Conservation (phyloP, 2,329 filamentous ascomycete species). For the Fusarium lyarnte region DNA sequence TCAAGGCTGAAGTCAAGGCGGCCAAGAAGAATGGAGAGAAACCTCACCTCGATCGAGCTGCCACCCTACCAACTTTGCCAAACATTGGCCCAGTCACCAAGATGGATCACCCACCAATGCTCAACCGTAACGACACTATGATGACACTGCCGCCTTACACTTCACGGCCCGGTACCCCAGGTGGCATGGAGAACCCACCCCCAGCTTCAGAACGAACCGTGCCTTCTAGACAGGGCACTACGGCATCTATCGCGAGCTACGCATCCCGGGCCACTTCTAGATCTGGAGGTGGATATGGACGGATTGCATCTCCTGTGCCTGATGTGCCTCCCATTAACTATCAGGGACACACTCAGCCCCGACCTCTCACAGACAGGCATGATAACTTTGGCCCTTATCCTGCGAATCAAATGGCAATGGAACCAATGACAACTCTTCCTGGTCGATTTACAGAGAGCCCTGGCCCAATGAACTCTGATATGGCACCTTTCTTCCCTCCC, state of each 20-base stretch:
- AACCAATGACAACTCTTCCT: slow-evolving; percentile 21
- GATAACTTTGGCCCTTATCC: slow-evolving; percentile 43
- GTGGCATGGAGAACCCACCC: slow-evolving; percentile 61
- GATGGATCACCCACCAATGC: slow-evolving; percentile 66
- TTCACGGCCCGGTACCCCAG: slow-evolving; percentile 66
- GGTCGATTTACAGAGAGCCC: slow-evolving; percentile 46
- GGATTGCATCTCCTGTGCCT: slow-evolving; percentile 51
- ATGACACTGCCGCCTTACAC: slow-evolving; percentile 70
- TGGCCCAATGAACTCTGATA: slow-evolving; percentile 40
- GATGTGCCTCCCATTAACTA: slow-evolving; percentile 45
- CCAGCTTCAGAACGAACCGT: slow-evolving; percentile 62
- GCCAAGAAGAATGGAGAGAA: slow-evolving; percentile 65
- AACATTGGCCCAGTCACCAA: slow-evolving; percentile 47
- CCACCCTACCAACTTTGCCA: slow-evolving; percentile 73
- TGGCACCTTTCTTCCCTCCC: slow-evolving; percentile 48
- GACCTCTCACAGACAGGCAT: slow-evolving; percentile 51
- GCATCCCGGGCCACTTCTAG: slow-evolving; percentile 72
- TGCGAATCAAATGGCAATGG: slow-evolving; percentile 24
- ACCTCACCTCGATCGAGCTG: slow-evolving; percentile 61
- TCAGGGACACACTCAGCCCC: slow-evolving; percentile 43
- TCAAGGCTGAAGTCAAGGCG: slow-evolving; percentile 60
- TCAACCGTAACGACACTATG: slow-evolving; percentile 69
- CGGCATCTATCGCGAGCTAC: slow-evolving; percentile 68
- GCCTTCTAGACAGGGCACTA: slow-evolving; percentile 61
- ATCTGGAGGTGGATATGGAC: slow-evolving; percentile 59